Conservation (phyloP, 2,329 filamentous ascomycete genomes). For the Phaeomoniella chlamydospora region DNA sequence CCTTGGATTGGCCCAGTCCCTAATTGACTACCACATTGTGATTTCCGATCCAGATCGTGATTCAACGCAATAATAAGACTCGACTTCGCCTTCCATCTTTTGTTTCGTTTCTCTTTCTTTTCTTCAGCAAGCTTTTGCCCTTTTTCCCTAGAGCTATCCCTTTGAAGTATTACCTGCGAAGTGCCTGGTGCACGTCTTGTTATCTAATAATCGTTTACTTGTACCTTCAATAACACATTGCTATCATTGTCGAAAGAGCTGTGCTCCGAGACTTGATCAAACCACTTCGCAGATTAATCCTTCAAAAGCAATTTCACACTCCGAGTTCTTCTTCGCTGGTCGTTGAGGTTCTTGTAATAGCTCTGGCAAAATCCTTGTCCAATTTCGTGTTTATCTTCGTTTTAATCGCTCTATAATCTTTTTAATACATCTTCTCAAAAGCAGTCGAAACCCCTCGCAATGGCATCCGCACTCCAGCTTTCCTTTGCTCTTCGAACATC, state of each 20-base stretch:
- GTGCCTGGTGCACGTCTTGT: constrained; percentile 4
- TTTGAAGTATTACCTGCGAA: constrained; percentile 19
- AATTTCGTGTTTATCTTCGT: not conserved
- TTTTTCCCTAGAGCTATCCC: constrained; percentile 15
- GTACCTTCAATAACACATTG: not conserved
- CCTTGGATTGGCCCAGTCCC: not conserved
- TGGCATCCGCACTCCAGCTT: constrained; percentile 61
- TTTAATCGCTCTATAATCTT: not conserved
- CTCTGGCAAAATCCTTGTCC: not conserved
- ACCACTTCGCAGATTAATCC: not conserved
- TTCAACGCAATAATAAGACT: constrained; percentile 1
- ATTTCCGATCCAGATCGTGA: not conserved
- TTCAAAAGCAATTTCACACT: not conserved
- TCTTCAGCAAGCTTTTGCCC: constrained; percentile 49
- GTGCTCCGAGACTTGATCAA: not conserved
- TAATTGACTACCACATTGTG: not conserved
- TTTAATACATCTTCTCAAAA: not conserved
- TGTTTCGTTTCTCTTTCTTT: constrained; percentile 11
- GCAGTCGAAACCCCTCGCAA: not conserved
- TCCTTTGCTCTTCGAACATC: constrained; percentile 95
- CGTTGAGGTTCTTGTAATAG: not conserved
- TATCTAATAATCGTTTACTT: not conserved
- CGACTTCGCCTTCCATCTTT: constrained; percentile 1
- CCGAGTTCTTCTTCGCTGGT: not conserved
- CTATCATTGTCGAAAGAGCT: not conserved